These are phyloP conservation scores for Cladobotryum mycophilum DNA, from an alignment of 2,329 filamentous ascomycete genomes.

Conservation along the genomic window DNA sequence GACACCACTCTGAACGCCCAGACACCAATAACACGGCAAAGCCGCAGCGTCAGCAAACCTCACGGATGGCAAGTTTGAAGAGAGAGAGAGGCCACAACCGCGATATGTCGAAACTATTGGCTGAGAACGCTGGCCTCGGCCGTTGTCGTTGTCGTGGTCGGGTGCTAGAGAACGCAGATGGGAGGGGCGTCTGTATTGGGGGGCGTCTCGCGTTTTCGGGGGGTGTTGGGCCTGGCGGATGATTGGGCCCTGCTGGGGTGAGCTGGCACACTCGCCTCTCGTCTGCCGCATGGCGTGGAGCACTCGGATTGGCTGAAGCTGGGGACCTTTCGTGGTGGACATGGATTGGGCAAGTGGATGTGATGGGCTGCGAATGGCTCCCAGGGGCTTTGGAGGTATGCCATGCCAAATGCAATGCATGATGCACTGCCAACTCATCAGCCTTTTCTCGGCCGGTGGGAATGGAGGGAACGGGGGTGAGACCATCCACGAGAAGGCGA, in stretches of 20 bases:
- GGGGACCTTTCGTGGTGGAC: slow-evolving; percentile 15
- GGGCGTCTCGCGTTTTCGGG: background rate
- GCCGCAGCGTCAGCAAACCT: too few species aligned
- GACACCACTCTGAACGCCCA: too few species aligned
- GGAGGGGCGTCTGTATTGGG: too few species aligned
- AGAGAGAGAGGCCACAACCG: too few species aligned
- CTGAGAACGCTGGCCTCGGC: background rate
- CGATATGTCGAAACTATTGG: slow-evolving; percentile 4
- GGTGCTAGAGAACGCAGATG: background rate
- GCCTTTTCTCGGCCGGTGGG: slow-evolving; percentile 1
- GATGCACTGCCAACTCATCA: slow-evolving; percentile 19
- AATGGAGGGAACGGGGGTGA: slow-evolving; percentile 4
- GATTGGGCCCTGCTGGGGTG: slow-evolving; percentile 22
- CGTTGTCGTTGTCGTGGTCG: slow-evolving; percentile 6
- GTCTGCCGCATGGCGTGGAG: slow-evolving; percentile 23
- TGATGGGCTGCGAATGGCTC: slow-evolving; percentile 7
- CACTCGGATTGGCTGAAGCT: slow-evolving; percentile 20
- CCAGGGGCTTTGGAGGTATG: slow-evolving; percentile 6
- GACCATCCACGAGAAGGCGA: slow-evolving; percentile 3
- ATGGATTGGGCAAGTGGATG: slow-evolving; percentile 18
- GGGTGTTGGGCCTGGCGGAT: slow-evolving; percentile 15
- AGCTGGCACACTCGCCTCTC: slow-evolving; percentile 17
- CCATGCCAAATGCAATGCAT: slow-evolving; percentile 13
- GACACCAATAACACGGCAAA: too few species aligned
- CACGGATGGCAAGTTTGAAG: too few species aligned